Evolutionary conservation across 192 early-diverging fungal genomes (phyloP), one percentile per base, ranked within the genome.

Genomic region (Coemansia sp.): DNA sequence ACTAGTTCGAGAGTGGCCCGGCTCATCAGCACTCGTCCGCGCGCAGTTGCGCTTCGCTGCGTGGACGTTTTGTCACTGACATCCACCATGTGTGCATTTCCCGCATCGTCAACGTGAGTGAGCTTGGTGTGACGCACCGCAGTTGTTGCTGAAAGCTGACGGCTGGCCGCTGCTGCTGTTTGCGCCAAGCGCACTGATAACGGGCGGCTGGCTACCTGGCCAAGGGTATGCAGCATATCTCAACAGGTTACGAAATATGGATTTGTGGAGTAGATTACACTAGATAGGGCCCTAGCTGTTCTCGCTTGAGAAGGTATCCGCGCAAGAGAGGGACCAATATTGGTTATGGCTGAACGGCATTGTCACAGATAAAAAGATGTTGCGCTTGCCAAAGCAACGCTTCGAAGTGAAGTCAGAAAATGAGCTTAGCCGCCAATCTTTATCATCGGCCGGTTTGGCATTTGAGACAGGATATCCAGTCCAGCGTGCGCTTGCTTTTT

Each of bases 401-500:
- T n/a, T n/a, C n/a, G n/a, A n/a, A n/a, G n/a, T n/a, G n/a, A n/a
- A n/a, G n/a, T n/a, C n/a, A n/a, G n/a, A n/a, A n/a, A n/a, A n/a
- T n/a, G n/a, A n/a, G n/a, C 24, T 79, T 75, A 95, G 37, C 94
- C 95, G 17, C 94, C 94, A 76, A 98, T 98, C 14, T 91, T 73
- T 41, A 94, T 93, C 95, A 98, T 98, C 18, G 95, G 94, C 19
- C 93, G 76, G 72, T 96, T 98, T 22, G 91, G 91, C 75, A 87
- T 76, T 37, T 85, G 79, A 15, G 89, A 86, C 27, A 98, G 76
- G 43, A 89, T 87, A 55, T 87, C 85, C 85, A 96, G 87, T 52
- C 94, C 95, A n/a, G 95, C 93, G 76, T 98, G 95, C 50, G 91
- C 90, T 58, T 88, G 85, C 80, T 91, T 93, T 72, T 98, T 98